Conservation (phyloP, 2,329 filamentous ascomycete genomes). For the Verticillium klebahnii region DNA sequence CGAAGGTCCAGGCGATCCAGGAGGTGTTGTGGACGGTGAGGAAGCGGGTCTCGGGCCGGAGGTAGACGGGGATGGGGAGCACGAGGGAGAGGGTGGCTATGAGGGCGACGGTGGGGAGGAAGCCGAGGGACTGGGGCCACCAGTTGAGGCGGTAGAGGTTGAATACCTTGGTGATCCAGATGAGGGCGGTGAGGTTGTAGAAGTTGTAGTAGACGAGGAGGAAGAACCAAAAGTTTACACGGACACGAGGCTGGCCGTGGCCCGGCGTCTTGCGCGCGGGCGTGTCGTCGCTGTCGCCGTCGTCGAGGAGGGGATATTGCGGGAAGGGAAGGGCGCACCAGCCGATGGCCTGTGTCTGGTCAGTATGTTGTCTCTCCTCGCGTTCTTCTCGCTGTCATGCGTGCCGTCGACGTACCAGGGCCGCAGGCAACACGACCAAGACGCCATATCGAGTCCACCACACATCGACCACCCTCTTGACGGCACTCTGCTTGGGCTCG, state of each 20-base stretch:
- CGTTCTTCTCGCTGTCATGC: no score
- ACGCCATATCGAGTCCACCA: constrained; percentile 62
- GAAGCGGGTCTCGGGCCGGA: constrained; percentile 45
- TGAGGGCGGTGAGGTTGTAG: constrained; percentile 62
- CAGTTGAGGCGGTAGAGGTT: constrained; percentile 68
- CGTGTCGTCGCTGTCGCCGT: constrained; percentile 28
- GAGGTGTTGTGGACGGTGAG: constrained; percentile 59
- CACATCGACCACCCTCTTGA: constrained; percentile 52
- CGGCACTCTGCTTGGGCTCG: constrained; percentile 52
- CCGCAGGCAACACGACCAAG: constrained; percentile 56
- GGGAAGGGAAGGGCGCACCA: constrained; percentile 66
- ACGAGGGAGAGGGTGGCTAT: constrained; percentile 58
- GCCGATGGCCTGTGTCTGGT: constrained; percentile 43
- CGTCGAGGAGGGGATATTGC: constrained; percentile 49
- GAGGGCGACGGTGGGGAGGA: constrained; percentile 57
- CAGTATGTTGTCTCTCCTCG: not conserved
- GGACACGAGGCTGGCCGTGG: constrained; percentile 58
- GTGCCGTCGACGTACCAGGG: constrained; percentile 40
- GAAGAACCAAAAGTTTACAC: constrained; percentile 70
- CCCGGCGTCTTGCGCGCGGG: constrained; percentile 44
- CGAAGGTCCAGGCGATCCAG: constrained; percentile 67
- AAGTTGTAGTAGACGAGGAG: constrained; percentile 65
- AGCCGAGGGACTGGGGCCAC: constrained; percentile 63
- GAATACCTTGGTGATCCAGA: constrained; percentile 70
- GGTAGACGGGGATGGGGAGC: constrained; percentile 56